Evolutionary conservation across 2,329 filamentous ascomycete genomes (phyloP).

Genomic region (Cyclaneusma minus): DNA sequence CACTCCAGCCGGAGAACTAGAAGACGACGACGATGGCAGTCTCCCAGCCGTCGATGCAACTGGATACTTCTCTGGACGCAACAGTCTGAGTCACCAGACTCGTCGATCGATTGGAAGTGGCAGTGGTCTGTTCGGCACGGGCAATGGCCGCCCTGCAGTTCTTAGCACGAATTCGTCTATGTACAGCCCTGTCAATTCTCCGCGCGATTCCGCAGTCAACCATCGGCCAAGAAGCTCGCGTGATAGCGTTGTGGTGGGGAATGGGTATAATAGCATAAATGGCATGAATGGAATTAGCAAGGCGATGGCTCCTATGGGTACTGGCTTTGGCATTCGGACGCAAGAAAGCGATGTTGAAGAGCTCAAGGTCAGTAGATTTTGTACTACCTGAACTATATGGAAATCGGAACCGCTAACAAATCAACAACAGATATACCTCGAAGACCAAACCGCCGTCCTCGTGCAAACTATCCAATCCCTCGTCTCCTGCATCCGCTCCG

Average conservation of each 20-base stretch:
- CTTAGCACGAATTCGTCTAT: slow-evolving; percentile 55
- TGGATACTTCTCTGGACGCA: slow-evolving; percentile 48
- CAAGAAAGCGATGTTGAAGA: slow-evolving; percentile 37
- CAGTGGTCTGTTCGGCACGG: slow-evolving; percentile 43
- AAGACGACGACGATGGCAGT: slow-evolving; percentile 57
- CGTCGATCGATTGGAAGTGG: slow-evolving; percentile 25
- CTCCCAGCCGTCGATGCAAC: slow-evolving; percentile 52
- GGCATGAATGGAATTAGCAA: slow-evolving; percentile 7
- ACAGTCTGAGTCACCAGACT: slow-evolving; percentile 8
- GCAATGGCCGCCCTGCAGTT: slow-evolving; percentile 33
- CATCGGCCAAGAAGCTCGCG: slow-evolving; percentile 17
- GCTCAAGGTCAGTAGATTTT: slow-evolving; percentile 33
- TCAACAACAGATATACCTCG: slow-evolving; percentile 49
- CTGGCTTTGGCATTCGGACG: slow-evolving; percentile 24
- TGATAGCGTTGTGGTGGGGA: slow-evolving; percentile 15
- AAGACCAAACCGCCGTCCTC: slow-evolving; percentile 66
- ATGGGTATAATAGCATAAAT: slow-evolving; percentile 7
- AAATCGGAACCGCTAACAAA: slow-evolving; percentile 9
- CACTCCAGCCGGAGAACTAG: slow-evolving; percentile 61
- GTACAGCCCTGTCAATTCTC: slow-evolving; percentile 60
- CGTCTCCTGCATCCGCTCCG: slow-evolving; percentile 53
- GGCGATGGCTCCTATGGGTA: slow-evolving; percentile 16
- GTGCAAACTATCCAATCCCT: slow-evolving; percentile 73
- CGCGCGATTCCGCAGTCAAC: slow-evolving; percentile 34
- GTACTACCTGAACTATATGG: slow-evolving; percentile 4